Base-by-base conservation (phyloP, 1,284 basidiomycete species). In the Coniferiporia weirii region DNA sequence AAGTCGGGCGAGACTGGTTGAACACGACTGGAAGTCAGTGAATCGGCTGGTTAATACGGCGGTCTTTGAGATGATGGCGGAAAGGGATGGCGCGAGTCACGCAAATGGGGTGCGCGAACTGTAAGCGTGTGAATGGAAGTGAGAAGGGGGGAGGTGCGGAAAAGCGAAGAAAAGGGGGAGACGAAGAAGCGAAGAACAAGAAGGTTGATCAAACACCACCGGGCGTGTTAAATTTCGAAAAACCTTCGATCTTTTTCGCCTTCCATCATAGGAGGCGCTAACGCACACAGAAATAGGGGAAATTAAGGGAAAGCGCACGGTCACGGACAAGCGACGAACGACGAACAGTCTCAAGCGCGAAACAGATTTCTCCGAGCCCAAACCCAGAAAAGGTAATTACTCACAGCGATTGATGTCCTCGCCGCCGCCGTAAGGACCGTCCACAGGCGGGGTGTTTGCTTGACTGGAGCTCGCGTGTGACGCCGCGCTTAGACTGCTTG, bases 391-490 rank as follows among this genome's bases (percentile, higher is more conserved):
- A 56, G 59, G 57, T 17, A 50, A 54, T 53, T 63, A 87, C 88
- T 86, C 75, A 91, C 89, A 89, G 73, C 88, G 81, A 68, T 83
- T 86, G 69, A 89, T 87, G 72, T 87, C 86, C 61, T 85, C 82
- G 67, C 82, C 84, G 47, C 52, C 61, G 40, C 27, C 27, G 27
- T 63, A 57, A 80, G 78, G 17, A 66, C 69, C 55, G 82, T 75
- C 81, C 59, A 81, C 76, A 43, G 89, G 89, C n/a, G 89, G 89
- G 43, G 88, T 91, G 67, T 87, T 86, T 51, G 89, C 87, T 71
- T 89, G 85, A 54, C 85, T 82, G 47, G 85, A 88, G 57, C 85
- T 87, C 8, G 82, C 80, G 62, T 86, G 85, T 45, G 83, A 85
- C 15, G 85, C 85, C 20, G 83, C 84, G 54, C 82, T 84, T 64